Conservation (phyloP, 768 basidiomycete species). For the Mycena vitilis region DNA sequence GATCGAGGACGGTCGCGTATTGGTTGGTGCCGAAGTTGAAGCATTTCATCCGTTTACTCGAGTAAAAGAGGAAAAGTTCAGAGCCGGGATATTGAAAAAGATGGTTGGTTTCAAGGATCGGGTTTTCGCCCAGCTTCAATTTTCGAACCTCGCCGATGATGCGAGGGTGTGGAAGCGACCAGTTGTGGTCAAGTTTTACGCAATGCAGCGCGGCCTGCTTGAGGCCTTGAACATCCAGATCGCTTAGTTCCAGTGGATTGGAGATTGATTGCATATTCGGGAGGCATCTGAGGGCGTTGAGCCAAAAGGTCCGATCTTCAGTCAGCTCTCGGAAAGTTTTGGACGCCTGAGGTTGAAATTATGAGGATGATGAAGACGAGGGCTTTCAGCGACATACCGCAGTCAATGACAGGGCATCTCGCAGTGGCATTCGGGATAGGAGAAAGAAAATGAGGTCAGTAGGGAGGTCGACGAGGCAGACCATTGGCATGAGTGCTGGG, state of each 20-base stretch:
- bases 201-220: constrained; percentile 15
- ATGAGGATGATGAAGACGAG: neutral
- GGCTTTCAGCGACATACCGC: constrained; percentile 12
- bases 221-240: constrained; percentile 15
- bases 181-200: constrained; percentile 18
- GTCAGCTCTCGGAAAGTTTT: constrained; percentile 13
- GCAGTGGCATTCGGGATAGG: constrained; percentile 7
- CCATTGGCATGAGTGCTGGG: neutral
- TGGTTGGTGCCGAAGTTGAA: constrained; percentile 24
- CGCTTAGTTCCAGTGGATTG: constrained; percentile 8
- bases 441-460: constrained; percentile 19
- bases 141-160: constrained; percentile 25
- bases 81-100: constrained; percentile 29
- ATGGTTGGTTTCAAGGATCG: constrained; percentile 28
- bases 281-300: constrained; percentile 18
- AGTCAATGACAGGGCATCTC: constrained; percentile 20
- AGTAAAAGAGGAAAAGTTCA: constrained; percentile 30
- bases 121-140: constrained; percentile 13
- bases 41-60: constrained; percentile 24
- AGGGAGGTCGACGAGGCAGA: constrained; percentile 19
- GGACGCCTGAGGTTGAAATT: constrained; percentile 12
- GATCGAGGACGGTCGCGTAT: constrained; percentile 16
- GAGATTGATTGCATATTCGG: constrained; percentile 17
- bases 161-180: constrained; percentile 21
- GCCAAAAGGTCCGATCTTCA: constrained; percentile 28